Evolutionary conservation across 345 rosid species (phyloP).

Genomic region (Linum usitatissimum): DNA sequence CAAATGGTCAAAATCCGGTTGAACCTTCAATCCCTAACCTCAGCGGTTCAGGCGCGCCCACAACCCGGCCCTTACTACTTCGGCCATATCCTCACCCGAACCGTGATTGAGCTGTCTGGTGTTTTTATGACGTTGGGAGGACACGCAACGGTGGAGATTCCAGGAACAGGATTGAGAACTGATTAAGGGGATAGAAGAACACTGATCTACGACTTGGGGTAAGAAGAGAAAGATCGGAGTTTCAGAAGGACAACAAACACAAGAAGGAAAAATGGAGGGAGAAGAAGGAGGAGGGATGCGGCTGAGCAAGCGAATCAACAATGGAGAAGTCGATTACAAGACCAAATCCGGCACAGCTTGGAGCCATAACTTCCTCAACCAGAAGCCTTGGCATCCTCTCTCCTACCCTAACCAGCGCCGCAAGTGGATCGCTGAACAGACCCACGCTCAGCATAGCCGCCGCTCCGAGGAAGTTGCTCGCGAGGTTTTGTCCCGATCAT

Average conservation of each 20-base stretch:
- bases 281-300: slow-evolving; percentile 65
- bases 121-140: too few relatives aligned
- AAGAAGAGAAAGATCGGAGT: not conserved
- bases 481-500: slow-evolving; percentile 33
- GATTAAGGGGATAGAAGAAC: not conserved
- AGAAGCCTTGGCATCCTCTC: slow-evolving; percentile 99
- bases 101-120: too few relatives aligned
- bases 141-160: too few relatives aligned
- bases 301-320: slow-evolving; percentile 72
- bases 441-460: slow-evolving; percentile 56
- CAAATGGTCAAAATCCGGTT: too few relatives aligned
- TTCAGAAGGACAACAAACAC: not conserved
- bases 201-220: not conserved
- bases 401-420: slow-evolving; percentile 97
- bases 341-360: slow-evolving; percentile 89
- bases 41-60: too few relatives aligned
- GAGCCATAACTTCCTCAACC: slow-evolving; percentile 93
- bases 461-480: slow-evolving; percentile 82
- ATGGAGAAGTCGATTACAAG: slow-evolving; percentile 81
- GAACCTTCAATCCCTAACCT: too few relatives aligned
- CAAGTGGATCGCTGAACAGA: slow-evolving; percentile 98
- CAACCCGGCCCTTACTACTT: too few relatives aligned
- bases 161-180: not conserved
- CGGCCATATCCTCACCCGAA: too few relatives aligned
- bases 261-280: slow-evolving; percentile 44